Evolutionary conservation across 345 rosid species (phyloP).

Genomic region (Populus ilicifolia): DNA sequence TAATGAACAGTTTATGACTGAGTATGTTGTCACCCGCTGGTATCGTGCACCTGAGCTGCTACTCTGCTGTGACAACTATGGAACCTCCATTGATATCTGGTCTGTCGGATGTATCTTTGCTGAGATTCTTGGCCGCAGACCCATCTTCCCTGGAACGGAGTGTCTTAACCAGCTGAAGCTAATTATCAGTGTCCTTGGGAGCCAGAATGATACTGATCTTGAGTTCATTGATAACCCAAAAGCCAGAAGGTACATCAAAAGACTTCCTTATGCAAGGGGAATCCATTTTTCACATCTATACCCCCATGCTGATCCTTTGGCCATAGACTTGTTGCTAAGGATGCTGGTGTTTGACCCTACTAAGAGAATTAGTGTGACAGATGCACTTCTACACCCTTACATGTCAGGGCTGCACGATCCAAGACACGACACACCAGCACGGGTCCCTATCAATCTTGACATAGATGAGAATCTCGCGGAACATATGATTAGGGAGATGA

Average conservation of each 20-base stretch:
- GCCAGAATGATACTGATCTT: conserved; percentile 23
- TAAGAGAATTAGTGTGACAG: conserved; percentile 29
- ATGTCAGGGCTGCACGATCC: conserved; percentile 29
- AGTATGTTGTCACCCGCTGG: conserved; percentile 40
- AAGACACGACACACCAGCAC: conserved; percentile 15
- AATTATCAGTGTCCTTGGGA: conserved; percentile 28
- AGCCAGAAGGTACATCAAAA: conserved; percentile 25
- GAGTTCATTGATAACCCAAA: conserved; percentile 27
- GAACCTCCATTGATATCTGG: conserved; percentile 38
- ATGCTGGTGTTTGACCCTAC: conserved; percentile 33
- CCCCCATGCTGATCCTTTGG: conserved; percentile 29
- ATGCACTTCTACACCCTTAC: conserved; percentile 33
- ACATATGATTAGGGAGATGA: conserved; percentile 27
- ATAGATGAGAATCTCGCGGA: conserved; percentile 26
- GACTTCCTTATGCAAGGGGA: conserved; percentile 26
- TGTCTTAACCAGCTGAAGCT: conserved; percentile 34
- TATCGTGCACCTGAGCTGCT: conserved; percentile 42
- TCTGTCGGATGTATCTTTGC: conserved; percentile 40
- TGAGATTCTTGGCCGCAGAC: conserved; percentile 35
- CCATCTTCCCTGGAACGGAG: conserved; percentile 33
- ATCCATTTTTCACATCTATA: conserved; percentile 19
- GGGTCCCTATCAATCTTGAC: conserved; percentile 21
- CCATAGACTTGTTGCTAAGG: conserved; percentile 30
- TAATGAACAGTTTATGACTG: conserved; percentile 33
- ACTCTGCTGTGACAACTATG: conserved; percentile 26